These are phyloP conservation scores for Rhodotorula sphaerocarpa DNA, from an alignment of 768 basidiomycete genomes.

Conservation along the genomic window DNA sequence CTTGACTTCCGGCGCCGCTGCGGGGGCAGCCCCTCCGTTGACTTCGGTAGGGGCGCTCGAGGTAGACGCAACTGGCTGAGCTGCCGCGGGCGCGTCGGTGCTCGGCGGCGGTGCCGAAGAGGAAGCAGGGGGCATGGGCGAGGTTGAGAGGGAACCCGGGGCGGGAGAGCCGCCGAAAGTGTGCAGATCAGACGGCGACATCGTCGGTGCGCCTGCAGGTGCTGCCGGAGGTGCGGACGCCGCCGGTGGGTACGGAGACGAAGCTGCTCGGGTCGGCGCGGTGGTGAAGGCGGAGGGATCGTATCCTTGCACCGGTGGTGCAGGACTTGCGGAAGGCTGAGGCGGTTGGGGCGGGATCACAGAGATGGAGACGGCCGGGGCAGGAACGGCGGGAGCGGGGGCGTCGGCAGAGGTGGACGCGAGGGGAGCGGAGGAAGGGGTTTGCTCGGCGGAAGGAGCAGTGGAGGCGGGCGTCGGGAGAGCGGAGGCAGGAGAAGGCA, in stretches of 20 bases:
- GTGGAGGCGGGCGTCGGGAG: background rate
- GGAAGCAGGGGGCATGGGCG: background rate
- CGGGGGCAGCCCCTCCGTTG: too few relatives aligned
- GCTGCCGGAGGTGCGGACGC: background rate
- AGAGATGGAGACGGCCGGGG: too few relatives aligned
- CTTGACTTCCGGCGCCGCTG: background rate
- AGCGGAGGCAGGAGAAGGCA: background rate
- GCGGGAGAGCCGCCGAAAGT: background rate
- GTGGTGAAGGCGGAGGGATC: slow-evolving; percentile 10
- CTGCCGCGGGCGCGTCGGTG: background rate
- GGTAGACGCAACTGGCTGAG: slow-evolving; percentile 4
- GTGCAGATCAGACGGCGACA: slow-evolving; percentile 27
- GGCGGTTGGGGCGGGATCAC: background rate
- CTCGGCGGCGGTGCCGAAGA: background rate
- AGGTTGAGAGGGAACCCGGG: background rate
- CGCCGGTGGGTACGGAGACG: slow-evolving; percentile 3
- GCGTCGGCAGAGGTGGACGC: background rate
- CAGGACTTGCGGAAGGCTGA: slow-evolving; percentile 1
- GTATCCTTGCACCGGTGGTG: slow-evolving; percentile 11
- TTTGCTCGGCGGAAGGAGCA: background rate
- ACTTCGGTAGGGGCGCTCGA: background rate
- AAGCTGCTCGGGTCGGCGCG: slow-evolving; percentile 7
- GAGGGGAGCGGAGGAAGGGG: background rate
- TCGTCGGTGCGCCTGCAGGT: slow-evolving; percentile 5
- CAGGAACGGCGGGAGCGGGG: too few relatives aligned